Evolutionary conservation across 139 green algal species (phyloP), one percentile per base, ranked within the genome.

Genomic region (Picochlorum sp.): DNA sequence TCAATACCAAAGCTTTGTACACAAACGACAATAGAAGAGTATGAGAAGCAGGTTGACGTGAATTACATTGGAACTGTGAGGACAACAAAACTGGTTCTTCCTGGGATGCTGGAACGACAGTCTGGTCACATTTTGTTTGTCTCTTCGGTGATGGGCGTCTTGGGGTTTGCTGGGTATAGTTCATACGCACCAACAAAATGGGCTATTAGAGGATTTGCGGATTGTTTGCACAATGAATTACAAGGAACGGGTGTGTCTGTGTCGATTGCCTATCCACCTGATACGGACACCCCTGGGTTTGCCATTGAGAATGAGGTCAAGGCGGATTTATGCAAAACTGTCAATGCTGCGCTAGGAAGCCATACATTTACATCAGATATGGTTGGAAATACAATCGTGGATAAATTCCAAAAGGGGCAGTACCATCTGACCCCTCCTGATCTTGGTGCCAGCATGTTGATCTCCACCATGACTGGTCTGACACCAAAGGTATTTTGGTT

Each of bases 201-300:
- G 71, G 89, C 89, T 8, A 62, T 96, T 16, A 74, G 85, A 21
- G 86, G 88, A 0, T 75, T 96, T 51, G 84, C 82, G 44, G 89
- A 96, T 65, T 85, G 72, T 58, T 69, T 96, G 28, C 63, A 84
- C 0, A 94, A 91, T 59, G 88, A 95, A 80, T 79, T 89, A 0
- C 69, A 80, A 58, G 81, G 79, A 44, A 88, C 74, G 8, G 66
- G 73, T 2, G 88, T 96, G 13, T 54, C 32, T 0, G 46, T 95
- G 4, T 86, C 71, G 16, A 75, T 96, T 13, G 80, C 73, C 0
- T 90, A 86, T 68, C 89, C 89, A 4, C 81, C 86, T 4, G 88
- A 96, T 82, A 94, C 83, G 4, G 74, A 87, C 66, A 95, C 87
- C 0, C 86, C 89, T 1, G 87, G 88, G 8, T 92, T 84, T 46